These are phyloP conservation scores for Aquilaria malaccensis DNA, from an alignment of 345 rosid species.

Conservation along the genomic window DNA sequence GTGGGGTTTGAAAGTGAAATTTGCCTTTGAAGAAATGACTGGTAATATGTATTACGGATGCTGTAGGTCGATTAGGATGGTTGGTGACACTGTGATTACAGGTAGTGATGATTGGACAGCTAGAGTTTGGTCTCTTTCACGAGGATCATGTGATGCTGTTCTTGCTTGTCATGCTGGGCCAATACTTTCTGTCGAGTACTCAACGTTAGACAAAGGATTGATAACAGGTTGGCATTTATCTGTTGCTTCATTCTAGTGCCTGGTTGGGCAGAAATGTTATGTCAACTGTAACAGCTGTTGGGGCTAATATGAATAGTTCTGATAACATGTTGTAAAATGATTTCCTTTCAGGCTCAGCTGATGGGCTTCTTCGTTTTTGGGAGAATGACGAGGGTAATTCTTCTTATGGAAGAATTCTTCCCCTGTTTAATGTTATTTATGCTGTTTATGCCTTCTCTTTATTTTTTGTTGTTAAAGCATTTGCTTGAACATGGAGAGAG, in stretches of 20 bases:
- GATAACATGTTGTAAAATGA: constrained; percentile 11
- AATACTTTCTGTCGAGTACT: constrained; percentile 74
- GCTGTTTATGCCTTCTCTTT: no score
- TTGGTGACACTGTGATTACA: constrained; percentile 82
- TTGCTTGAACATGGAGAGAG: constrained; percentile 8
- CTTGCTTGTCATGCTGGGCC: constrained; percentile 99
- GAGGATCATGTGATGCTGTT: constrained; percentile 86
- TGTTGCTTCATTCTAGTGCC: not conserved
- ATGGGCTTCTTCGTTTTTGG: constrained; percentile 98
- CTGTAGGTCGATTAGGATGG: constrained; percentile 94
- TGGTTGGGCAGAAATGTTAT: not conserved
- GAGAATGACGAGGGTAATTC: constrained; percentile 76
- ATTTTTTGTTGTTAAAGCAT: not conserved
- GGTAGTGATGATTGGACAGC: constrained; percentile 99
- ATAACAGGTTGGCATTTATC: constrained; percentile 59
- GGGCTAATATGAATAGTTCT: constrained; percentile 3
- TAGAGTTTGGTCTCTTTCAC: constrained; percentile 92
- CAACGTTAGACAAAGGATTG: constrained; percentile 76
- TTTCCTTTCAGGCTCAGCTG: constrained; percentile 74
- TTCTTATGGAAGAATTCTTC: no score
- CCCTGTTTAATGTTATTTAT: no score
- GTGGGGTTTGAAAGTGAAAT: not conserved
- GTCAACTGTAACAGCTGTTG: not conserved
- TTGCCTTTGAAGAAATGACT: constrained; percentile 7
- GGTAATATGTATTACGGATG: constrained; percentile 8